phyloP scores from a whole-genome alignment of 148 eudicot genomes.

The Vaccinium myrtillus region DNA sequence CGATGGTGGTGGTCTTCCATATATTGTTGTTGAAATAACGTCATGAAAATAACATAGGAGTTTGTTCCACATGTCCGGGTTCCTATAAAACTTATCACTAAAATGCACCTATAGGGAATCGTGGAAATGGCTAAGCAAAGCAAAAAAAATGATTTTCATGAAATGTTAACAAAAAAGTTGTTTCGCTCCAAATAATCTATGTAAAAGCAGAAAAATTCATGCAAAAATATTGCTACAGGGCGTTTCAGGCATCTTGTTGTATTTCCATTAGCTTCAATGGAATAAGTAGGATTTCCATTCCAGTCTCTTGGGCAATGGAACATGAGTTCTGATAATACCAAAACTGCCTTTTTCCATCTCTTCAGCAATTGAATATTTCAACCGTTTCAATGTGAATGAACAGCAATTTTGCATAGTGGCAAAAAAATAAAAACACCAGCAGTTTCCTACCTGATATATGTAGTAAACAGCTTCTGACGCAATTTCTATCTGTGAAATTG shows the following conservation, averaged over 20 bases:
- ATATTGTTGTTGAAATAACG: neutral
- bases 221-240: neutral
- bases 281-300: neutral
- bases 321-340: neutral
- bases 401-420: neutral
- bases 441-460: conserved; percentile 62
- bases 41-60: neutral
- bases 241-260: neutral
- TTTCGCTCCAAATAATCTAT: neutral
- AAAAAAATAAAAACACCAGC: neutral
- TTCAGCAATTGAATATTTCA: neutral
- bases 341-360: neutral
- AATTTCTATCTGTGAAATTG: conserved; percentile 53
- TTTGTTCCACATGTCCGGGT: neutral
- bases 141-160: neutral
- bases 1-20: neutral
- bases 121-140: neutral
- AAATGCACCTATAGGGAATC: neutral
- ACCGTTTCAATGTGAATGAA: neutral
- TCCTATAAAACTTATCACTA: neutral
- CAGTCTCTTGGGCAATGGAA: neutral
- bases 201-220: neutral
- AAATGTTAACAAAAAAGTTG: neutral
- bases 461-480: conserved; percentile 73
- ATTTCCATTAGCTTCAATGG: too few species aligned